Conservation (phyloP, 441 rosid genomes). For the Capsella rubella region DNA sequence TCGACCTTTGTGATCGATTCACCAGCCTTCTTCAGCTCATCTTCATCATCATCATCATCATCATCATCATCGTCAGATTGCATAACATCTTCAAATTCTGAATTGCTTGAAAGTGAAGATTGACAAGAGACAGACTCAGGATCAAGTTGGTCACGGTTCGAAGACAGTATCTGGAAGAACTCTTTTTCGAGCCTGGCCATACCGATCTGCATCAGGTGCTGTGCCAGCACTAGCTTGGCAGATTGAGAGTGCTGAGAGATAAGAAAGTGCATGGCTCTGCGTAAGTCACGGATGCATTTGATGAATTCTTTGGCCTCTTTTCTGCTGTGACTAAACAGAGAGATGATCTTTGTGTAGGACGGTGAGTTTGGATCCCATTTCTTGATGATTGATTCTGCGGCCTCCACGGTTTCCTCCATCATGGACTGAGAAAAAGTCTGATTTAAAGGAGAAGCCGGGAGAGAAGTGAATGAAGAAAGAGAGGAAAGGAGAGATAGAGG, state of each 20-base stretch:
- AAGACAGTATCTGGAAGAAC: conserved; percentile 53
- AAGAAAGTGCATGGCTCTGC: conserved; percentile 63
- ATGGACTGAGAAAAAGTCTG: conserved; percentile 50
- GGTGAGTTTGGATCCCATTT: conserved; percentile 66
- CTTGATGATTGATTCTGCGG: conserved; percentile 57
- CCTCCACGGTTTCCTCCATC: conserved; percentile 48
- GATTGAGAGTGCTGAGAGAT: conserved; percentile 47
- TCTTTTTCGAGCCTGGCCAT: conserved; percentile 63
- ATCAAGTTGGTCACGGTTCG: conserved; percentile 52
- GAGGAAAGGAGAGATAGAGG: conserved; percentile 37
- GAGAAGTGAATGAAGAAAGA: conserved; percentile 37
- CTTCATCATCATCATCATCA: conserved; percentile 40
- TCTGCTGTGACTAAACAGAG: conserved; percentile 53
- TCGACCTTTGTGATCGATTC: conserved; percentile 53
- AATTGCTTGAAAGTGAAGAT: conserved; percentile 47
- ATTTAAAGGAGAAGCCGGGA: conserved; percentile 30
- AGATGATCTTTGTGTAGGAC: conserved; percentile 38
- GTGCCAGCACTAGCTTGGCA: conserved; percentile 55
- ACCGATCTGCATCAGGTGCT: conserved; percentile 59
- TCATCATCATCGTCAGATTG: conserved; percentile 40
- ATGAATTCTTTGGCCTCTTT: conserved; percentile 63
- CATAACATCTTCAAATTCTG: conserved; percentile 37
- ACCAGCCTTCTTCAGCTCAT: conserved; percentile 44
- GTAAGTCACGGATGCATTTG: conserved; percentile 52
- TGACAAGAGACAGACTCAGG: conserved; percentile 58